Percentiles rank a stretch among this genome's conserved stretches.
Evolutionary conservation across 306 rosid species (phyloP).

Genomic region (Biancaea sappan): DNA sequence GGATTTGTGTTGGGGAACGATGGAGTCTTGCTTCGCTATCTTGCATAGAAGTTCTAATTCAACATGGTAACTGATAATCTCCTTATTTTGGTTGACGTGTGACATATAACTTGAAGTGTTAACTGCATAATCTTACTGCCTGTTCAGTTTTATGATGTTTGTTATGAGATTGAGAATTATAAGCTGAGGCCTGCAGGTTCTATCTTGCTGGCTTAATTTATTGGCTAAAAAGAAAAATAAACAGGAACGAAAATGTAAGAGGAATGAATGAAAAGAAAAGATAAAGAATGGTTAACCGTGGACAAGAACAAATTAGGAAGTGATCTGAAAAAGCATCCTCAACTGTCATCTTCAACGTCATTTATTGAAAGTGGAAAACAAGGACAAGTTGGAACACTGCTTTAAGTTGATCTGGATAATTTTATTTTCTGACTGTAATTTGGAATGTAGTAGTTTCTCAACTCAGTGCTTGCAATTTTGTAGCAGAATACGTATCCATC

Average conservation of each 20-base stretch:
- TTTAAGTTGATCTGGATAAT: constrained; percentile 25
- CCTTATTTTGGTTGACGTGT: constrained; percentile 25
- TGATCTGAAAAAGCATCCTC: constrained; percentile 7
- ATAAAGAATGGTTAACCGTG: not conserved
- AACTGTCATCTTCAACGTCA: not conserved
- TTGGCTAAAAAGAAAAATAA: not conserved
- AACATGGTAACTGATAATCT: constrained; percentile 44
- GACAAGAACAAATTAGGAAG: not conserved
- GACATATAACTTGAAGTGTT: constrained; percentile 14
- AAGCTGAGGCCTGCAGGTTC: not conserved
- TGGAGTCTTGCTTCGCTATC: constrained; percentile 95
- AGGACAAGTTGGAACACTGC: constrained; percentile 14
- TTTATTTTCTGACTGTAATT: constrained; percentile 26
- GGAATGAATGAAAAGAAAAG: not conserved
- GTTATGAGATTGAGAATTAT: constrained; percentile 13
- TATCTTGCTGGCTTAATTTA: constrained; percentile 1
- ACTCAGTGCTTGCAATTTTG: constrained; percentile 42
- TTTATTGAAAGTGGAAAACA: constrained; percentile 2
- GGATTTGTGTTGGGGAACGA: constrained; percentile 97
- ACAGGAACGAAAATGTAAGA: not conserved
- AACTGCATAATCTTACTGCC: constrained; percentile 16
- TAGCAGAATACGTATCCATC: constrained; percentile 41
- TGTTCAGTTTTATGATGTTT: constrained; percentile 3
- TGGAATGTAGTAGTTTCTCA: constrained; percentile 37
- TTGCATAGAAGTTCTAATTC: constrained; percentile 60